Evolutionary conservation across 768 basidiomycete genomes (phyloP).

Genomic region (Boletellus emodensis): DNA sequence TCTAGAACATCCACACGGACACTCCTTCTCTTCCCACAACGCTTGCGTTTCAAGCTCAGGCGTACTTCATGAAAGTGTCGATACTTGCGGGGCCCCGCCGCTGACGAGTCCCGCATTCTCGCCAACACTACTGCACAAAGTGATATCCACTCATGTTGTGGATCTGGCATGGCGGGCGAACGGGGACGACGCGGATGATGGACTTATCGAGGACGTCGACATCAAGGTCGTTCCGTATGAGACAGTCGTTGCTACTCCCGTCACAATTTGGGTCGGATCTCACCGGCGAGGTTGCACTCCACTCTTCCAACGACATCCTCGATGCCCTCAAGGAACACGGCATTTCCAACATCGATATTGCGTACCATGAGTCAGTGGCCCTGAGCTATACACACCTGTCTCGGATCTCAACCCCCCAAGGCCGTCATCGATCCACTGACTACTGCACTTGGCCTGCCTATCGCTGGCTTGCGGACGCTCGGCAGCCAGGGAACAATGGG

Average conservation of each 20-base stretch:
- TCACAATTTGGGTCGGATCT: neutral
- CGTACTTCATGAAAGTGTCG: too few species aligned
- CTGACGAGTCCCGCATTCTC: too few species aligned
- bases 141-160: too few species aligned
- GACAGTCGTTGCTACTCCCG: neutral
- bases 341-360: neutral
- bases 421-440: slow-evolving; percentile 35
- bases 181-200: too few species aligned
- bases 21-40: too few species aligned
- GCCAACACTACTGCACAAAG: too few species aligned
- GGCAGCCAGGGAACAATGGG: slow-evolving; percentile 37
- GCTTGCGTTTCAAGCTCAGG: too few species aligned
- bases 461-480: slow-evolving; percentile 31
- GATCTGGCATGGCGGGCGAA: too few species aligned
- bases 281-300: neutral
- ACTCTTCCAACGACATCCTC: neutral
- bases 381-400: neutral
- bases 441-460: slow-evolving; percentile 35
- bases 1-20: too few species aligned
- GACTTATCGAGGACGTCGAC: too few species aligned
- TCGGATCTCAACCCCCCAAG: slow-evolving; percentile 4
- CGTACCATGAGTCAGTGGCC: neutral
- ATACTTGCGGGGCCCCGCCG: too few species aligned
- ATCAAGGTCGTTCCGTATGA: too few species aligned
- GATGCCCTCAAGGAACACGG: neutral